Evolutionary conservation across 1,284 basidiomycete genomes (phyloP).

Genomic region (Megacollybia platyphylla): DNA sequence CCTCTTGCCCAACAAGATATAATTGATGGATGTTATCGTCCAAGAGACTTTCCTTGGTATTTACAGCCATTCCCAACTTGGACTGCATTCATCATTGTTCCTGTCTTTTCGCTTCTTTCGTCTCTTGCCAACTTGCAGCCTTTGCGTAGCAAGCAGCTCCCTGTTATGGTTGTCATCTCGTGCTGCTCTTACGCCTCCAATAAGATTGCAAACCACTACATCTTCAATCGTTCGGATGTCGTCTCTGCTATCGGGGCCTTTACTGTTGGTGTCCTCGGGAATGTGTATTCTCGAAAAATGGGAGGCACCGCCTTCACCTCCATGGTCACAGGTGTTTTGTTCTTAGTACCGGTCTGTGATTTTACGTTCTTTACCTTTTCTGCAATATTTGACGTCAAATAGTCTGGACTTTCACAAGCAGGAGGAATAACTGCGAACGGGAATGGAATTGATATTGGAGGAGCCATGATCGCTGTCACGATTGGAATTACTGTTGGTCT

Average conservation of each 20-base stretch:
- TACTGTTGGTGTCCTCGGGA: slow-evolving; percentile 72
- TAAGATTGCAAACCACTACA: slow-evolving; percentile 72
- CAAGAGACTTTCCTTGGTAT: slow-evolving; percentile 59
- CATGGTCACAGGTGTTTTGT: slow-evolving; percentile 81
- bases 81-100: slow-evolving; percentile 71
- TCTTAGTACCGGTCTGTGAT: slow-evolving; percentile 64
- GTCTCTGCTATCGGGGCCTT: slow-evolving; percentile 83
- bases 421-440: slow-evolving; percentile 66
- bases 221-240: slow-evolving; percentile 76
- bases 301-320: slow-evolving; percentile 84
- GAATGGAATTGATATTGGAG: slow-evolving; percentile 63
- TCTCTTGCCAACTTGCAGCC: slow-evolving; percentile 74
- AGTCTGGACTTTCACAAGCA: slow-evolving; percentile 81
- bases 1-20: slow-evolving; percentile 30
- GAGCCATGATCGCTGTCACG: slow-evolving; percentile 79
- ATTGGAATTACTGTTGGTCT: slow-evolving; percentile 88
- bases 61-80: slow-evolving; percentile 68
- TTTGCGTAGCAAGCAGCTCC: slow-evolving; percentile 53
- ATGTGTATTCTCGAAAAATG: slow-evolving; percentile 75
- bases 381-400: slow-evolving; percentile 7
- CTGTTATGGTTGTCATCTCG: slow-evolving; percentile 79
- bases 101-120: slow-evolving; percentile 64
- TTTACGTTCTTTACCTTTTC: neutral
- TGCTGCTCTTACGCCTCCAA: slow-evolving; percentile 70
- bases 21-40: slow-evolving; percentile 58